Percentiles rank a stretch among this genome's conserved stretches.
These are phyloP conservation scores for Sedum album DNA, from an alignment of 164 flowering plant genomes.

Conservation along the genomic window DNA sequence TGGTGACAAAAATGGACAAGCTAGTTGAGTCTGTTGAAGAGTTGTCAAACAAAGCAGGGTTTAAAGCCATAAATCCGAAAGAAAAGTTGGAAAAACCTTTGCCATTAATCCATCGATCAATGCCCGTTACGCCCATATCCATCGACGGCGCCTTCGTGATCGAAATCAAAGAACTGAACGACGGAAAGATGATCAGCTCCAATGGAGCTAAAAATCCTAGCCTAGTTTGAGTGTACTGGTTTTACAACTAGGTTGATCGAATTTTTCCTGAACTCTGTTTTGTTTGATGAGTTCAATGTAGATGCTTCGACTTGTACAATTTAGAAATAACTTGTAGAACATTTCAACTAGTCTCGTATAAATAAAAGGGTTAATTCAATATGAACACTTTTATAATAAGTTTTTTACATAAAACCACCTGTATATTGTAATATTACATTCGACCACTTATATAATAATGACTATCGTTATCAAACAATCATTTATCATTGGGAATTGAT, in stretches of 20 bases:
- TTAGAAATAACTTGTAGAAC: too few species aligned
- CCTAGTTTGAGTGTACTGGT: conserved; percentile 1
- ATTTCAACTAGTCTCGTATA: too few species aligned
- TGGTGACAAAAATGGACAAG: conserved; percentile 26
- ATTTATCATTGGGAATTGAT: too few species aligned
- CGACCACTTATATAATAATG: too few species aligned
- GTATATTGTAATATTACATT: too few species aligned
- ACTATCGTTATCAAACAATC: too few species aligned
- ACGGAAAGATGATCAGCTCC: background rate
- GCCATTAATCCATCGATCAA: conserved; percentile 18
- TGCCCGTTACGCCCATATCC: background rate
- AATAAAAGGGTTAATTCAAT: too few species aligned
- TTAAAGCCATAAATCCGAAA: conserved; percentile 20
- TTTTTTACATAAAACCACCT: too few species aligned
- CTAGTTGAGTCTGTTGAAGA: conserved; percentile 26
- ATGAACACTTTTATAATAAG: too few species aligned
- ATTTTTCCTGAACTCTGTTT: background rate
- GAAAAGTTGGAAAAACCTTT: conserved; percentile 21
- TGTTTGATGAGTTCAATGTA: too few species aligned
- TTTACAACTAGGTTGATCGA: background rate
- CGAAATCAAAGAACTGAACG: background rate
- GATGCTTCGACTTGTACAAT: too few species aligned
- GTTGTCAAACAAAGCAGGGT: conserved; percentile 26
- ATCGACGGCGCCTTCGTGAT: background rate
- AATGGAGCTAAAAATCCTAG: background rate